Conservation (phyloP, 495 filamentous ascomycete species). For the Trichoderma erinaceum region DNA sequence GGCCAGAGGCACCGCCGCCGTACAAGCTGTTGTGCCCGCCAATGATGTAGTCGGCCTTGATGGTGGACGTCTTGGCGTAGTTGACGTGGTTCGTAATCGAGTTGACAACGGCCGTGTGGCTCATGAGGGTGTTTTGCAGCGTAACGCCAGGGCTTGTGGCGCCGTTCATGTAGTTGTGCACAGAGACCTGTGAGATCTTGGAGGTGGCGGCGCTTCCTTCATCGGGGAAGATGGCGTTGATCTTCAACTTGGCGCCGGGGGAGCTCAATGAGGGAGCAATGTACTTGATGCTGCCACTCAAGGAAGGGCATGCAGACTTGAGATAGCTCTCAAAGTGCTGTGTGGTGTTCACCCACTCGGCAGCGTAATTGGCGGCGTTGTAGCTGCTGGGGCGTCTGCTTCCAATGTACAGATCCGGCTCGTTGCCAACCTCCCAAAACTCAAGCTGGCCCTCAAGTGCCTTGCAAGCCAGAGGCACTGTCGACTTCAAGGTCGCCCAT, state of each 20-base stretch:
- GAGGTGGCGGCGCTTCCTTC: neutral
- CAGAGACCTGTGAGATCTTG: neutral
- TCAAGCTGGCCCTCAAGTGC: constrained; percentile 9
- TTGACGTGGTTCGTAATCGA: constrained; percentile 4
- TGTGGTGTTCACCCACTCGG: constrained; percentile 4
- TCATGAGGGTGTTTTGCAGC: constrained; percentile 3
- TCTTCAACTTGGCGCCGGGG: neutral
- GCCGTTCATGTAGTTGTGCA: constrained; percentile 8
- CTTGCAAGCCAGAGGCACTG: constrained; percentile 3
- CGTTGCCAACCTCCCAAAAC: constrained; percentile 4
- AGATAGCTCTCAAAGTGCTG: constrained; percentile 10
- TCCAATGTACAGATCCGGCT: constrained; percentile 2
- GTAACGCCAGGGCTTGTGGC: neutral
- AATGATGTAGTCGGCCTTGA: constrained; percentile 7
- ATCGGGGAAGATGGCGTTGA: constrained; percentile 4
- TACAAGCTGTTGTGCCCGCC: constrained; percentile 12
- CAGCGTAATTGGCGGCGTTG: neutral
- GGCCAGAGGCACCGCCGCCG: constrained; percentile 5
- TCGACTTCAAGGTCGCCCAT: neutral
- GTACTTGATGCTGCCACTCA: neutral
- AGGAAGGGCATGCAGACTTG: neutral
- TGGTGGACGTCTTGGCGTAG: constrained; percentile 4
- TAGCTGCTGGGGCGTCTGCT: constrained; percentile 1
- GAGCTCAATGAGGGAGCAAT: neutral
- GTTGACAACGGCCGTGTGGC: constrained; percentile 6